Percentiles rank a stretch among this genome's conserved stretches.
These are phyloP conservation scores for Entomortierella beljakovae DNA, from an alignment of 192 early-diverging fungal species.

Conservation along the genomic window DNA sequence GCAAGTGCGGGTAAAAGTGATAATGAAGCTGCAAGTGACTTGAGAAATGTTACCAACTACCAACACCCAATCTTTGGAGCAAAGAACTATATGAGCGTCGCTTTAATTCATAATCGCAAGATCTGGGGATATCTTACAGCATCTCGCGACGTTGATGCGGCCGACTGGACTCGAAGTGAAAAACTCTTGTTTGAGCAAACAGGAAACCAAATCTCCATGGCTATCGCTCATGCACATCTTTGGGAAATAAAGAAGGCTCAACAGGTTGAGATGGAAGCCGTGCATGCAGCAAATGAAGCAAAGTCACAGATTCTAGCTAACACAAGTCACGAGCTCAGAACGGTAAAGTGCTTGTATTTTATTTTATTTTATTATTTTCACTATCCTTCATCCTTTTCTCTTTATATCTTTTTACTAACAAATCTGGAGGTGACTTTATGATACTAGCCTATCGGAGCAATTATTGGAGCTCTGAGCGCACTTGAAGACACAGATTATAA, in stretches of 20 bases:
- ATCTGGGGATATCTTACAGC: slow-evolving; percentile 56
- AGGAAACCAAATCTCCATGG: slow-evolving; percentile 55
- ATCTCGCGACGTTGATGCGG: slow-evolving; percentile 25
- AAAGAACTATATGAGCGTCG: slow-evolving; percentile 45
- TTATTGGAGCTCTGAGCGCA: slow-evolving; percentile 55
- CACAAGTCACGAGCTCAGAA: slow-evolving; percentile 50
- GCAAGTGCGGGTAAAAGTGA: neutral
- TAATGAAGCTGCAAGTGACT: slow-evolving; percentile 14
- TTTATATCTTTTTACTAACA: neutral
- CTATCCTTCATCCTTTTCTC: neutral
- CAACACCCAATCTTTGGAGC: slow-evolving; percentile 32
- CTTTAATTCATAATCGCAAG: slow-evolving; percentile 34
- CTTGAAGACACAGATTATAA: slow-evolving; percentile 52
- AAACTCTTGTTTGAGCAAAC: slow-evolving; percentile 56
- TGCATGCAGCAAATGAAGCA: slow-evolving; percentile 53
- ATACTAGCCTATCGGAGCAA: slow-evolving; percentile 54
- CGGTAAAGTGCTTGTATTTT: slow-evolving; percentile 8
- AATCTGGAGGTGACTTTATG: neutral
- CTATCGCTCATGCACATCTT: slow-evolving; percentile 53
- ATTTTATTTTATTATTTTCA: neutral
- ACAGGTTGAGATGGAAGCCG: slow-evolving; percentile 58
- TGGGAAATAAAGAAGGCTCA: slow-evolving; percentile 53
- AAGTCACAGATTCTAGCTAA: slow-evolving; percentile 59
- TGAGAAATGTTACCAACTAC: slow-evolving; percentile 24
- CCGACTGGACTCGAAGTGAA: slow-evolving; percentile 50